Evolutionary conservation across 441 rosid genomes (phyloP).

Genomic region (Adansonia madagascariensis): DNA sequence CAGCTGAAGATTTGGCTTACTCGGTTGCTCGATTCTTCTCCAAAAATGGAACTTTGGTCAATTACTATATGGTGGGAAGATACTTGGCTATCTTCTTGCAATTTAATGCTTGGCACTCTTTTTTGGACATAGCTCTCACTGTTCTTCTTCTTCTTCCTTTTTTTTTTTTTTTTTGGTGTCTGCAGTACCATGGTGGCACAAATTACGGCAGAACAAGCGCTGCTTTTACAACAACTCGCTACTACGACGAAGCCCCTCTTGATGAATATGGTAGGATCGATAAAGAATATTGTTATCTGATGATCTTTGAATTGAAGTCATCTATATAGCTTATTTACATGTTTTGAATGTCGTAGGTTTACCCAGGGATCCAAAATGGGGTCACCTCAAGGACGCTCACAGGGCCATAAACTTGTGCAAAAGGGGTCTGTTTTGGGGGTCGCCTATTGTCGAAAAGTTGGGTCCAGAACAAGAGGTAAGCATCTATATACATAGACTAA

Average conservation of each 20-base stretch:
- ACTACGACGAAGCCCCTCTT: constrained; percentile 88
- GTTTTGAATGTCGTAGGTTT: constrained; percentile 51
- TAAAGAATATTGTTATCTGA: constrained; percentile 1
- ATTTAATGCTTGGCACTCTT: neutral
- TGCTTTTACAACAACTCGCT: constrained; percentile 69
- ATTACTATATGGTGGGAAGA: constrained; percentile 81
- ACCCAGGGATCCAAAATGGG: constrained; percentile 65
- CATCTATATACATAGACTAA: neutral
- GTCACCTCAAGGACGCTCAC: constrained; percentile 77
- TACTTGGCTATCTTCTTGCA: constrained; percentile 10
- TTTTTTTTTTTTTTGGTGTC: neutral
- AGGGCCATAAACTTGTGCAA: constrained; percentile 56
- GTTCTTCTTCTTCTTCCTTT: neutral
- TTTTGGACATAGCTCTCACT: constrained; percentile 22
- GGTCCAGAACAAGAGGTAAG: constrained; percentile 54
- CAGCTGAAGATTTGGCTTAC: constrained; percentile 80
- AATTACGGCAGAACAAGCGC: constrained; percentile 77
- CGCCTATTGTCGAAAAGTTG: constrained; percentile 31
- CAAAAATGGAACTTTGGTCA: constrained; percentile 69
- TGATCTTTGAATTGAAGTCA: neutral
- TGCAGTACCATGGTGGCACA: constrained; percentile 90
- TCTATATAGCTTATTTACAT: constrained; percentile 8
- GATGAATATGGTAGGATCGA: constrained; percentile 66
- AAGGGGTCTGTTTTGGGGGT: constrained; percentile 64
- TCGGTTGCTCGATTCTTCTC: constrained; percentile 79